Evolutionary conservation across 2,329 filamentous ascomycete genomes (phyloP).

Genomic region (Zymoseptoria tritici): DNA sequence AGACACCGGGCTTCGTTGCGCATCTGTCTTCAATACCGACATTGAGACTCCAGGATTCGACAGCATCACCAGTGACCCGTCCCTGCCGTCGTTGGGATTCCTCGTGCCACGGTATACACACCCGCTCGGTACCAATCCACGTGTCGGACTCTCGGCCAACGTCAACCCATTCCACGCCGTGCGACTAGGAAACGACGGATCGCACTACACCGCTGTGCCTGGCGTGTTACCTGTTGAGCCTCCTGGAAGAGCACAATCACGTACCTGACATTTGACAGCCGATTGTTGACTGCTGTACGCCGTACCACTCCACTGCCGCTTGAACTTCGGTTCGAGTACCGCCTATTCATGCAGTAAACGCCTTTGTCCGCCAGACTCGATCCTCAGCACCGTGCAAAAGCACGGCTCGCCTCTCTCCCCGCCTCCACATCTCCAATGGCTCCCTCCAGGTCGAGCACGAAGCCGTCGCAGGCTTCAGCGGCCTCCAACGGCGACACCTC

Average conservation of each 20-base stretch:
- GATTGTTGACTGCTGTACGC: not conserved
- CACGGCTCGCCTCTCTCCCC: not conserved
- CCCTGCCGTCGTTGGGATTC: not conserved
- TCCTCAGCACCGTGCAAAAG: not conserved
- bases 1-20: too few relatives aligned
- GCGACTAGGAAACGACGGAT: not conserved
- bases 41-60: too few relatives aligned
- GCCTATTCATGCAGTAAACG: not conserved
- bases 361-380: not conserved
- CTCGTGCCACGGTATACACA: not conserved
- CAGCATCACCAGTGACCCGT: not conserved
- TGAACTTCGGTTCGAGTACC: not conserved
- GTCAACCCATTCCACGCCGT: not conserved
- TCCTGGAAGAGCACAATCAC: not conserved
- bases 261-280: not conserved
- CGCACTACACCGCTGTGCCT: not conserved
- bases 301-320: not conserved
- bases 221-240: not conserved
- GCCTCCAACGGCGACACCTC: conserved; percentile 37
- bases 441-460: conserved; percentile 15
- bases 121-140: not conserved
- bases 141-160: not conserved
- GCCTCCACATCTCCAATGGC: conserved; percentile 10
- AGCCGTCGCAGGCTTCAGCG: conserved; percentile 18
- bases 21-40: too few relatives aligned